Conservation (phyloP, 2,329 filamentous ascomycete genomes). For the Fusarium staphyleae region DNA sequence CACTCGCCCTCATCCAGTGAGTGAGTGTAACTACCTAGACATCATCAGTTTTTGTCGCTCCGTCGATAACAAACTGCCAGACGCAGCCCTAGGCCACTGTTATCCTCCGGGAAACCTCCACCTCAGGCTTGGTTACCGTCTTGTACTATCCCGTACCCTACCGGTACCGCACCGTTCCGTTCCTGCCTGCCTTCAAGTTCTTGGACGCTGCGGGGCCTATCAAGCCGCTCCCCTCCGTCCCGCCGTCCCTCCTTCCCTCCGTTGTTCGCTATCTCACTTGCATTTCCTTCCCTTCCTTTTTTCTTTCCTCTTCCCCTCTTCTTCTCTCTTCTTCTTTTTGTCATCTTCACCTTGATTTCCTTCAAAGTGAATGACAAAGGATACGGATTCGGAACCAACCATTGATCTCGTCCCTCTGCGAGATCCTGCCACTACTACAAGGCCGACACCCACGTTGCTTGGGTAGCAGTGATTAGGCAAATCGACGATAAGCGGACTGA, state of each 20-base stretch:
- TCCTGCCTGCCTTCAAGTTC: not conserved
- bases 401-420: slow-evolving; percentile 12
- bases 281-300: slow-evolving; percentile 17
- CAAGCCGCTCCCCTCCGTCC: slow-evolving; percentile 21
- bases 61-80: not conserved
- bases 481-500: slow-evolving; percentile 33
- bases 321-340: slow-evolving; percentile 6
- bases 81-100: not conserved
- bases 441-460: slow-evolving; percentile 17
- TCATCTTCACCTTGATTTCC: slow-evolving; percentile 28
- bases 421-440: slow-evolving; percentile 19
- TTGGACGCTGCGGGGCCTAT: slow-evolving; percentile 18
- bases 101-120: slow-evolving; percentile 1
- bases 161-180: slow-evolving; percentile 17
- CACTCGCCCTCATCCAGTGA: slow-evolving; percentile 24
- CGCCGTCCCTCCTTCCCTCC: slow-evolving; percentile 6
- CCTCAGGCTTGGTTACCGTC: not conserved
- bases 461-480: slow-evolving; percentile 21
- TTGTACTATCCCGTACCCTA: slow-evolving; percentile 22
- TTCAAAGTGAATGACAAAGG: slow-evolving; percentile 32
- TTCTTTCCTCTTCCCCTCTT: slow-evolving; percentile 3
- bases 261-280: slow-evolving; percentile 28
- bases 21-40: slow-evolving; percentile 7
- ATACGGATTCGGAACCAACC: slow-evolving; percentile 18
- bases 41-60: slow-evolving; percentile 6